These are phyloP conservation scores for Trichoderma endophyticum DNA, from an alignment of 2,329 filamentous ascomycete species.

Conservation along the genomic window DNA sequence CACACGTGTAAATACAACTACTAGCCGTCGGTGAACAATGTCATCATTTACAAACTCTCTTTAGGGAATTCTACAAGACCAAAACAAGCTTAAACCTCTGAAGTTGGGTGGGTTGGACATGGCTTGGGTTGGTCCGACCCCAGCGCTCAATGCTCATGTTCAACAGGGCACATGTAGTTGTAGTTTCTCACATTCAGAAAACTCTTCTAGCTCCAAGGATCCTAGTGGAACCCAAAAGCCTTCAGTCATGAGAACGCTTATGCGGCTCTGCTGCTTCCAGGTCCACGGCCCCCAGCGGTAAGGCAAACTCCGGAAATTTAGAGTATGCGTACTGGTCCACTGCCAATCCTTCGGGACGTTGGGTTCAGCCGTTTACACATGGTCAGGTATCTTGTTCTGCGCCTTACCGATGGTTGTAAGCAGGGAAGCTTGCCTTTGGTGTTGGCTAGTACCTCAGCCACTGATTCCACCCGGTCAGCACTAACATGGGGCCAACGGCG, in stretches of 20 bases:
- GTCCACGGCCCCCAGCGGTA: neutral
- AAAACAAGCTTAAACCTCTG: neutral
- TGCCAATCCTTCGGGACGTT: neutral
- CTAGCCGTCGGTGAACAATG: neutral
- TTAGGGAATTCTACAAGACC: neutral
- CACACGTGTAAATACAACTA: neutral
- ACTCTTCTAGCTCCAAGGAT: neutral
- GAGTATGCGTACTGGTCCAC: neutral
- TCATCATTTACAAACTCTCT: neutral
- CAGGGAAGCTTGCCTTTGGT: neutral
- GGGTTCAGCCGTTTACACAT: neutral
- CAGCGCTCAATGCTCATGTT: neutral
- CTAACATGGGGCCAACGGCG: neutral
- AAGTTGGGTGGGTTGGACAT: neutral
- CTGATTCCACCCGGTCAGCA: conserved; percentile 15
- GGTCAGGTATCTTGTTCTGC: neutral
- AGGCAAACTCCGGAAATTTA: neutral
- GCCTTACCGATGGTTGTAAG: conserved; percentile 10
- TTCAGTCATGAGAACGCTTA: neutral
- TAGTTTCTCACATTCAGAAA: neutral
- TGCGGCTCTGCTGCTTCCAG: neutral
- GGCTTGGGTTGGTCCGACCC: neutral
- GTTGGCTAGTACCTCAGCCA: neutral
- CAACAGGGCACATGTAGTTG: neutral
- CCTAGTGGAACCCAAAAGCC: neutral